These are phyloP conservation scores for Berkeleyomyces rouxiae DNA, from an alignment of 2,329 filamentous ascomycete species.

Conservation along the genomic window DNA sequence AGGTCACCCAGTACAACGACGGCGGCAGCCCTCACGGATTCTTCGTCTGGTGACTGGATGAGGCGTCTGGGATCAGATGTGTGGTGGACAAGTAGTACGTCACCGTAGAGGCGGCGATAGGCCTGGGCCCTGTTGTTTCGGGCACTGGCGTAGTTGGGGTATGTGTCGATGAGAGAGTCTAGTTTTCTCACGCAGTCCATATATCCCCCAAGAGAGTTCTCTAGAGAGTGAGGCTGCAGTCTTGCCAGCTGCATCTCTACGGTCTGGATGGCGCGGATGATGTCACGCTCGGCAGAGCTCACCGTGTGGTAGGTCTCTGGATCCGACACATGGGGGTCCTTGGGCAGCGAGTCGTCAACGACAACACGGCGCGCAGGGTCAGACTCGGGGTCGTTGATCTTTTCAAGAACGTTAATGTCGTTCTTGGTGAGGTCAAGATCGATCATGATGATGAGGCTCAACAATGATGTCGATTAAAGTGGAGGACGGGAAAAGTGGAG, in stretches of 20 bases:
- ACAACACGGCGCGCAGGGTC: conserved; percentile 37
- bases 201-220: conserved; percentile 30
- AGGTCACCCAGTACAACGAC: conserved; percentile 34
- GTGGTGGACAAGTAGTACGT: conserved; percentile 34
- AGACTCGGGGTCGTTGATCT: conserved; percentile 50
- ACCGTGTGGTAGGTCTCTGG: conserved; percentile 32
- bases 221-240: conserved; percentile 22
- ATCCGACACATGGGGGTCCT: conserved; percentile 41
- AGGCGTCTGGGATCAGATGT: conserved; percentile 26
- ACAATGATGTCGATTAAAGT: background rate
- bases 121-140: conserved; percentile 62
- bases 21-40: conserved; percentile 26
- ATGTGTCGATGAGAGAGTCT: conserved; percentile 35
- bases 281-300: conserved; percentile 33
- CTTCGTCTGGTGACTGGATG: conserved; percentile 22
- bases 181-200: conserved; percentile 32
- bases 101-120: conserved; percentile 43
- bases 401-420: conserved; percentile 46
- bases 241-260: conserved; percentile 36
- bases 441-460: conserved; percentile 26
- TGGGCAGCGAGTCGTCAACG: conserved; percentile 36
- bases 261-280: conserved; percentile 37
- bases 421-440: conserved; percentile 34
- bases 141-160: conserved; percentile 54
- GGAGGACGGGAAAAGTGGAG: background rate